Conservation (phyloP, 2,329 filamentous ascomycete species). For the Fusarium solani-melongenae region DNA sequence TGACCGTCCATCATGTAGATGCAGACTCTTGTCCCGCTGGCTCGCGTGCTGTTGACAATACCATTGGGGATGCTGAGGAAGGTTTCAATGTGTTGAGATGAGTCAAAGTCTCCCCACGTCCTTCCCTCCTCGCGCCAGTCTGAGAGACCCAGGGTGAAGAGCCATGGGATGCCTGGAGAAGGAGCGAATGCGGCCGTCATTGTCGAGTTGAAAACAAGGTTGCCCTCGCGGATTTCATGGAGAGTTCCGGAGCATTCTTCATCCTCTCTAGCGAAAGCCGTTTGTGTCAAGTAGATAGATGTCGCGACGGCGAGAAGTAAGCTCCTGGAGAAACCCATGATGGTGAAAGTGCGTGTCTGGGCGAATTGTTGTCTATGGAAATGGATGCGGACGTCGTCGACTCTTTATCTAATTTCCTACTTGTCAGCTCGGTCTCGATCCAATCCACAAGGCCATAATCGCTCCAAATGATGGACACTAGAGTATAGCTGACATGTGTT, state of each 20-base stretch:
- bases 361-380: background rate
- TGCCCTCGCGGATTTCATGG: background rate
- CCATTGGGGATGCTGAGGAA: background rate
- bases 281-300: background rate
- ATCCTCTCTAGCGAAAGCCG: background rate
- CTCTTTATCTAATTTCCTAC: background rate
- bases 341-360: background rate
- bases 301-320: background rate
- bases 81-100: background rate
- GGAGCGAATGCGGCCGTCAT: background rate
- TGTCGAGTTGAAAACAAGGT: background rate
- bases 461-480: background rate
- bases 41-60: background rate
- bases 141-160: background rate
- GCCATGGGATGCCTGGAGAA: background rate
- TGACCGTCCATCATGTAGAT: background rate
- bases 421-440: background rate
- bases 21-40: background rate
- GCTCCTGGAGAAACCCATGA: background rate
- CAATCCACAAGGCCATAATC: background rate
- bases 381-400: background rate
- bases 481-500: background rate
- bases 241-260: background rate
- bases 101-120: background rate
- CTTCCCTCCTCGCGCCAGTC: background rate